Evolutionary conservation across 768 basidiomycete genomes (phyloP), one percentile per base, ranked within the genome.

Genomic region (Agaricus subrufescens): DNA sequence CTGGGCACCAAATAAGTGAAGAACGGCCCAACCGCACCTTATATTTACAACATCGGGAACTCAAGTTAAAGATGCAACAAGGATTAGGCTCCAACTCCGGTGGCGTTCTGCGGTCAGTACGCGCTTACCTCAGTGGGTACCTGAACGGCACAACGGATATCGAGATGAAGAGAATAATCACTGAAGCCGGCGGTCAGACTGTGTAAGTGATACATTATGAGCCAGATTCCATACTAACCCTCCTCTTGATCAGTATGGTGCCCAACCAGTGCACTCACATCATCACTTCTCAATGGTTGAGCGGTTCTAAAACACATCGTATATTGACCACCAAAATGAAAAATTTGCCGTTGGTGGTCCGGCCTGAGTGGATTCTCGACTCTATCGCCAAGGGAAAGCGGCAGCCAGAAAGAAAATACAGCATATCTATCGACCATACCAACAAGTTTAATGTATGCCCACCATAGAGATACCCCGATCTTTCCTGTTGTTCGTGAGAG

Each of bases 261-360:
- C 72, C 83, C 12, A 82, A 84, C 15, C 78, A 79, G 9, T 86
- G 85, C 46, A 93, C 91, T 6, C 91, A 94, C 66, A 84, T 94
- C 50, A 64, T 94, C 39, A 87, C 87, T 8, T 91, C 89, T 5
- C 81, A 83, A 60, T 79, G 78, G 52, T 73, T 92, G 54, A 89
- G 77, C 62, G 89, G 78, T 15, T 80, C 82, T 27, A 93, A 93
- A 69, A 86, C 80, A 2, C 83, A 91, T 56, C 83, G 77, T 62
- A 62, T 84, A 50, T 68, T 92, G 53, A 81, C 77, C 19, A 67
- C 71, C 25, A 83, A 80, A 62, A 73, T 72, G 31, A 73, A 73
- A 59, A 76, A 67, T 55, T 75, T 75, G 37, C 72, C 75, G 6
- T 77, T 86, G 54, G 79, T 93, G 53, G 88, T 93, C 31, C 83